Evolutionary conservation across 169 alveolate genomes (phyloP).

Genomic region (Babesia ovis): DNA sequence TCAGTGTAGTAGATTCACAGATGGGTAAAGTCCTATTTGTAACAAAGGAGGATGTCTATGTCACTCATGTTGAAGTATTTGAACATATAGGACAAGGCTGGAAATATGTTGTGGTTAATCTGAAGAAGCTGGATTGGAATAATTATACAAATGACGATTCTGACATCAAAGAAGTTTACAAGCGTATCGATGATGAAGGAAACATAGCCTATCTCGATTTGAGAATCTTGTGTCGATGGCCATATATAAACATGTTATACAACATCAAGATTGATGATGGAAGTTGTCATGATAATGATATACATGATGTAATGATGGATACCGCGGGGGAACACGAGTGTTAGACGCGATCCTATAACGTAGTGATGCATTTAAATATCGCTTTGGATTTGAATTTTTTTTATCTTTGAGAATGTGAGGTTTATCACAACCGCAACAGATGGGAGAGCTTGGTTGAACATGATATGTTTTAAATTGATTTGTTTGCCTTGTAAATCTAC

Average conservation of each 20-base stretch:
- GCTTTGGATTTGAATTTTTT: no score
- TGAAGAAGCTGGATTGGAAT: not conserved
- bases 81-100: constrained; percentile 7
- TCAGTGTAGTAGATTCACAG: not conserved
- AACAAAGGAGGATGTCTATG: not conserved
- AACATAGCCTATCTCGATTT: not conserved
- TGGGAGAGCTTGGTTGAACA: no score
- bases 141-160: not conserved
- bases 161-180: not conserved
- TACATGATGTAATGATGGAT: not conserved
- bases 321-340: no score
- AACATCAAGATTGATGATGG: not conserved
- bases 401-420: no score
- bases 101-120: constrained; percentile 2
- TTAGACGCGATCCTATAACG: no score
- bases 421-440: no score
- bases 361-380: no score
- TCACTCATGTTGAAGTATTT: constrained; percentile 7
- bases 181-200: not conserved
- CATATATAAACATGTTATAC: not conserved
- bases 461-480: no score
- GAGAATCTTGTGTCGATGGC: not conserved
- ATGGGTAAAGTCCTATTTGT: not conserved
- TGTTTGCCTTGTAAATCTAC: no score
- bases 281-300: not conserved